Percentiles rank a stretch among this genome's conserved stretches.
Conservation (phyloP, 352 stramenopile species). For the Globisporangium polare region DNA sequence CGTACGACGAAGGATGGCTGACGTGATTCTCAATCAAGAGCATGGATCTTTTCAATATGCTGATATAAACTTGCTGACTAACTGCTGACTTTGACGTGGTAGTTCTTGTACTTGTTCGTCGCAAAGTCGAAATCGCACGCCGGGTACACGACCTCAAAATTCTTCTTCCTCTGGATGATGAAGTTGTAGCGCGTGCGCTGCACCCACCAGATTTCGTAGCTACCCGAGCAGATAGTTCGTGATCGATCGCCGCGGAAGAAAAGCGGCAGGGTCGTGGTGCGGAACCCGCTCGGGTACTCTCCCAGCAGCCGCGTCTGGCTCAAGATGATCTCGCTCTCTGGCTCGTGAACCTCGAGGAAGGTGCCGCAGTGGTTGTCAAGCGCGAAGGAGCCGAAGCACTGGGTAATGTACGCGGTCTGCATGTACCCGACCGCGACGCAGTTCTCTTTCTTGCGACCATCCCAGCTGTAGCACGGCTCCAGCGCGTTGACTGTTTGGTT, state of each 20-base stretch:
- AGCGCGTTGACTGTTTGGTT: constrained; percentile 75
- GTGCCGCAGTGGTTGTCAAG: constrained; percentile 80
- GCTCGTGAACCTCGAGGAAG: constrained; percentile 82
- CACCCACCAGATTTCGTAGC: constrained; percentile 89
- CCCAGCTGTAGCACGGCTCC: constrained; percentile 51
- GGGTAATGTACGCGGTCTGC: constrained; percentile 73
- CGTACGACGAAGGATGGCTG: constrained; percentile 37
- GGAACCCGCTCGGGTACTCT: constrained; percentile 71
- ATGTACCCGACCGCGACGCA: constrained; percentile 81
- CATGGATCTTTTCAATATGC: background rate
- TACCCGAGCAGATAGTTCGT: constrained; percentile 61
- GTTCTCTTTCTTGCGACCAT: constrained; percentile 45
- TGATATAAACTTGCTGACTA: background rate
- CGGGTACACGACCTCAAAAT: constrained; percentile 51
- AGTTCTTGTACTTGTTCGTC: constrained; percentile 78
- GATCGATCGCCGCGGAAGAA: constrained; percentile 60
- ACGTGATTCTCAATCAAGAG: constrained; percentile 9
- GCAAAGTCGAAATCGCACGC: constrained; percentile 78
- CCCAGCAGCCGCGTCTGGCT: constrained; percentile 64
- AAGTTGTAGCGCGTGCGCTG: constrained; percentile 77
- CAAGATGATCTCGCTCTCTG: constrained; percentile 56
- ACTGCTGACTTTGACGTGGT: constrained; percentile 28
- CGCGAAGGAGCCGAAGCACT: constrained; percentile 63
- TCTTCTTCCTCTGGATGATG: constrained; percentile 83
- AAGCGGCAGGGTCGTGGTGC: constrained; percentile 68